Percentiles rank a stretch among this genome's conserved stretches.
phyloP scores from a whole-genome alignment of 345 rosid genomes.

The rapeseed (Brassica napus) region DNA sequence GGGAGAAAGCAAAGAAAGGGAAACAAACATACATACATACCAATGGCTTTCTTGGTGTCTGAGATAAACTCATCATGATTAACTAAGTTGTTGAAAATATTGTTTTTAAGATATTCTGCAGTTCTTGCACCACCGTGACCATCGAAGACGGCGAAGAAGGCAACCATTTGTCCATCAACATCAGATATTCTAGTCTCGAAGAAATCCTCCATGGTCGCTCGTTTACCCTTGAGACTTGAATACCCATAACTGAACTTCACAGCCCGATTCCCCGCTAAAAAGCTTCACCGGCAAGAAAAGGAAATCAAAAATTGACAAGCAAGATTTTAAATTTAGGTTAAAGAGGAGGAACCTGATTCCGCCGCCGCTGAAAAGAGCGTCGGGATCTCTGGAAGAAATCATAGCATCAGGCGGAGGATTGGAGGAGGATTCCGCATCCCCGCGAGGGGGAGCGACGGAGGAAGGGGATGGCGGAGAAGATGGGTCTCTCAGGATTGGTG shows the following conservation, averaged over 20 bases:
- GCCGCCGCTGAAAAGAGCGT: conserved; percentile 82
- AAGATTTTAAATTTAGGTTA: not conserved
- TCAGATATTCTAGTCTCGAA: conserved; percentile 94
- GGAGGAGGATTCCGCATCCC: conserved; percentile 40
- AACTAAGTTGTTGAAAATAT: conserved; percentile 86
- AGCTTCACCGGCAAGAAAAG: not conserved
- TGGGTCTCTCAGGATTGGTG: conserved; percentile 40
- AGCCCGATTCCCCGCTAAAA: conserved; percentile 44
- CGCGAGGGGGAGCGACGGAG: conserved; percentile 32
- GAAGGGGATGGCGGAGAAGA: conserved; percentile 20
- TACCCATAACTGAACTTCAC: conserved; percentile 97
- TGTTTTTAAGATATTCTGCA: conserved; percentile 87
- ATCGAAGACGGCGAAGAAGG: conserved; percentile 96
- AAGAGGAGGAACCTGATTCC: conserved; percentile 68
- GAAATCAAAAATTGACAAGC: not conserved
- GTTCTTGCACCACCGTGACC: conserved; percentile 99
- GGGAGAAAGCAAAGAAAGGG: not conserved
- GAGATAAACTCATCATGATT: conserved; percentile 77
- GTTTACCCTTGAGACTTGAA: conserved; percentile 89
- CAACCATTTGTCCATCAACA: conserved; percentile 94
- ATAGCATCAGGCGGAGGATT: conserved; percentile 11
- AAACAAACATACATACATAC: conserved; percentile 38
- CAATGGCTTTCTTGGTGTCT: conserved; percentile 89
- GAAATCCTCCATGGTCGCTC: conserved; percentile 97
- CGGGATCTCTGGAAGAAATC: conserved; percentile 47